These are phyloP conservation scores for Boletus barrowsii DNA, from an alignment of 768 basidiomycete genomes.

Conservation along the genomic window DNA sequence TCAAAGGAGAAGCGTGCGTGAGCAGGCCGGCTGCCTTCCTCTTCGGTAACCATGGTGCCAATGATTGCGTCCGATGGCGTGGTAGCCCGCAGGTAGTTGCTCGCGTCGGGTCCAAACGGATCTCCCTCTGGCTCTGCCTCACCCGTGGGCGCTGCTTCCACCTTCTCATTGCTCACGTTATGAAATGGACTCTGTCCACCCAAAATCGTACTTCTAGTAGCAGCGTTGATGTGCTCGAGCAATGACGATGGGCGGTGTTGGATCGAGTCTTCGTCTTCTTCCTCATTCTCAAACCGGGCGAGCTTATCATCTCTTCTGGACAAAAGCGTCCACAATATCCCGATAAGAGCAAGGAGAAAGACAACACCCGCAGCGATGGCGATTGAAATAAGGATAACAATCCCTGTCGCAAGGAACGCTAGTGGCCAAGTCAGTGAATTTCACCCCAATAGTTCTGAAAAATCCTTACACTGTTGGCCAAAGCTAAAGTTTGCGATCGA, in stretches of 20 bases:
- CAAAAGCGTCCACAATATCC: conserved; percentile 88
- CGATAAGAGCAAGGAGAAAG: conserved; percentile 80
- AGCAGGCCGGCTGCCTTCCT: conserved; percentile 66
- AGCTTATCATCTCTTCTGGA: conserved; percentile 74
- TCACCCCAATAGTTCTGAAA: neutral
- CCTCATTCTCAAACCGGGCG: conserved; percentile 62
- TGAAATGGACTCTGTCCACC: conserved; percentile 45
- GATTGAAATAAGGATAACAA: conserved; percentile 96
- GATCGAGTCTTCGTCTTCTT: conserved; percentile 72
- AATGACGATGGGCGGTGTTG: conserved; percentile 84
- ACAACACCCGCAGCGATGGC: conserved; percentile 94
- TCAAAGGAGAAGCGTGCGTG: conserved; percentile 85
- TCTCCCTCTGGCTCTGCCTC: conserved; percentile 37
- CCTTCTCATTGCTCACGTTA: conserved; percentile 48
- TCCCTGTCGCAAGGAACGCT: conserved; percentile 88
- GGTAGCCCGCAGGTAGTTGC: conserved; percentile 75
- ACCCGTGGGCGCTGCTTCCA: conserved; percentile 42
- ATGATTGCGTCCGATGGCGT: conserved; percentile 74
- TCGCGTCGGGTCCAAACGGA: conserved; percentile 70
- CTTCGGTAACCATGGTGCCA: conserved; percentile 56
- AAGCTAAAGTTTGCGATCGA: conserved; percentile 80
- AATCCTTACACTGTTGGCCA: conserved; percentile 57
- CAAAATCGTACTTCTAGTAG: conserved; percentile 79
- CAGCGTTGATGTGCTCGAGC: conserved; percentile 87
- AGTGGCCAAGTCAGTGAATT: conserved; percentile 7